Conservation (phyloP, 208 protist genomes). For the Leishmania turanica region DNA sequence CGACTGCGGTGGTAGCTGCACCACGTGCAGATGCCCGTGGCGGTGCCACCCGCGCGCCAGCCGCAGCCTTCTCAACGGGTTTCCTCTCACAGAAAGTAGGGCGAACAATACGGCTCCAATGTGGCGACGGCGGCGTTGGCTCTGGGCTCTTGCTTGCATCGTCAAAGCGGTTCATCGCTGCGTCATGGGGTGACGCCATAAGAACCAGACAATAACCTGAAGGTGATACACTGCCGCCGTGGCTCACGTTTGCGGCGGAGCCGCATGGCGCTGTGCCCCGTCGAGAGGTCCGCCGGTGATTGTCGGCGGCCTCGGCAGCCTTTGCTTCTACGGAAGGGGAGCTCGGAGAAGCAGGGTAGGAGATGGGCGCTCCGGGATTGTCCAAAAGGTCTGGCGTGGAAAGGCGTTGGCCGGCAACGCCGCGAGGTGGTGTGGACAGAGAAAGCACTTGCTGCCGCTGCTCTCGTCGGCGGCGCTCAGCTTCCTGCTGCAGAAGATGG, state of each 20-base stretch:
- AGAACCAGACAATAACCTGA: not conserved
- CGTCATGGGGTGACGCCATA: not conserved
- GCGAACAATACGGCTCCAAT: not conserved
- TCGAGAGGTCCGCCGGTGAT: not conserved
- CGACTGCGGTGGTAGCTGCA: not conserved
- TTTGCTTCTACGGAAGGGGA: not conserved
- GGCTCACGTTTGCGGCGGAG: not conserved
- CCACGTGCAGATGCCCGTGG: not conserved
- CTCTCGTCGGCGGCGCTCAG: constrained; percentile 21
- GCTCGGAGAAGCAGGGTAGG: not conserved
- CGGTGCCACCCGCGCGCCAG: not conserved
- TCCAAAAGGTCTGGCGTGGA: constrained; percentile 1
- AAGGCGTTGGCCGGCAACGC: not conserved
- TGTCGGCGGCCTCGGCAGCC: not conserved
- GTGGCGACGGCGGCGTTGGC: constrained; percentile 18
- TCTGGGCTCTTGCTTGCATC: constrained; percentile 25
- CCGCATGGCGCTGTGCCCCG: not conserved
- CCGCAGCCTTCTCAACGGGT: too few relatives aligned
- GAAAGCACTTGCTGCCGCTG: constrained; percentile 19
- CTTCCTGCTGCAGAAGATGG: constrained; percentile 22
- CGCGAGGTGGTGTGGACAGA: not conserved
- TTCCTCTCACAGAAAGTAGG: not conserved
- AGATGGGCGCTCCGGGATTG: not conserved
- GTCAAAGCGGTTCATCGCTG: not conserved
- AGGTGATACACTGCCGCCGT: not conserved